These are phyloP conservation scores for Stephania cephalantha DNA, from an alignment of 164 flowering plant genomes.

Conservation along the genomic window DNA sequence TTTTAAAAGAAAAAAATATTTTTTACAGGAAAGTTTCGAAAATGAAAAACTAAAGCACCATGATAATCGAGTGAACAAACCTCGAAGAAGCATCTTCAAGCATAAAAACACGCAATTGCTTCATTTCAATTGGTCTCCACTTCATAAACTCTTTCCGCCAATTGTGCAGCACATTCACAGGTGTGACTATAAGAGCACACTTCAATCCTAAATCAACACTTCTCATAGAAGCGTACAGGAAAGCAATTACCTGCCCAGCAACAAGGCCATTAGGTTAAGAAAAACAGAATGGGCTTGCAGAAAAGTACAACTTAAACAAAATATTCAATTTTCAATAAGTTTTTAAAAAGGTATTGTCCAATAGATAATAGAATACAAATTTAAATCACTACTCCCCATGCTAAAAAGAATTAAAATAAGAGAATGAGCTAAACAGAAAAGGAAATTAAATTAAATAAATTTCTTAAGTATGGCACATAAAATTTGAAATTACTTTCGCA, in stretches of 20 bases:
- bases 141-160: slow-evolving; percentile 90
- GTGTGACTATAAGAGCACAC: slow-evolving; percentile 89
- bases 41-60: background rate
- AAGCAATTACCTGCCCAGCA: slow-evolving; percentile 78
- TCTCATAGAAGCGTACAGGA: slow-evolving; percentile 89
- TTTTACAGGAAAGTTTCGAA: background rate
- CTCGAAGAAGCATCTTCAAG: slow-evolving; percentile 85
- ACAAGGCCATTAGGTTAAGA: slow-evolving; percentile 1
- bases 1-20: background rate
- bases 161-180: slow-evolving; percentile 97
- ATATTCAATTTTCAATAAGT: background rate
- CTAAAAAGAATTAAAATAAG: background rate
- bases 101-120: slow-evolving; percentile 81
- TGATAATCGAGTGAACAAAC: slow-evolving; percentile 24
- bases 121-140: slow-evolving; percentile 87
- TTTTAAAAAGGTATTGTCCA: background rate
- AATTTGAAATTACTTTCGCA: no score
- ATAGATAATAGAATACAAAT: background rate
- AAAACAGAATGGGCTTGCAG: background rate
- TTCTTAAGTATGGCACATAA: no score
- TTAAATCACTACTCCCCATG: background rate
- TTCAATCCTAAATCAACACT: slow-evolving; percentile 72
- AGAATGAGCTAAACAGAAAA: no score
- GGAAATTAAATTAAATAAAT: no score
- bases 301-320: background rate